Base-by-base conservation (phyloP, 2,329 filamentous ascomycete species). In the Penicillium sp. region DNA sequence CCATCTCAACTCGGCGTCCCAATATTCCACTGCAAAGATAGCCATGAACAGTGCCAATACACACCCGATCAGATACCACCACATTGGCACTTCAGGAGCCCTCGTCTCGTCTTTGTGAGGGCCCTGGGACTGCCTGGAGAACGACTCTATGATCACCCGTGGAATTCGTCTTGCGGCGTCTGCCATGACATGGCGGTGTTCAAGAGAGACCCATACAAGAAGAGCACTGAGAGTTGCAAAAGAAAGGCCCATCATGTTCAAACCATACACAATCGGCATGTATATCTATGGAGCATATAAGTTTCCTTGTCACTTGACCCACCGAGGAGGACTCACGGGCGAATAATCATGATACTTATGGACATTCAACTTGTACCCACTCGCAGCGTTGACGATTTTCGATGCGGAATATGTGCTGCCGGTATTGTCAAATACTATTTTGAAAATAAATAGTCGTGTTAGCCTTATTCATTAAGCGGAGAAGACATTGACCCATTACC, bases 371-470 rank as follows among this genome's bases (percentile, higher is more conserved):
- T 81, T 86, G 51, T 84, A 84, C 7, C 86, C 80, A 1, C 81
- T 67, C 0, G 80, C 57, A 5, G 56, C 55, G 57, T 80, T 86
- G 2, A 90, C 75, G 39, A 90, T 81, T 16, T 82, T 81, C 7
- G 77, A 77, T 1, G 86, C 86, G 64, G 90, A 84, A 71, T 90
- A 91, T 1, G 63, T 63, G 1, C 72, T 69, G 5, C 86, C 87
- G 0, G 82, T 88, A 63, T 90, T 90, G 72, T 91, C 88, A 65
- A 88, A 90, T 5, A 85, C 88, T 53, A 77, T 31, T 29, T 35
- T 4, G 13, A 5, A 14, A 1, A 3, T 29, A 26, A 52, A 26
- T 26, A 26, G 5, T 7, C 24, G 24, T 26, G 7, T 43, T 56
- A 44, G 16, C n/a, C 3, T 29, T 5, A 27, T 10, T 2, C 5